A percentile compares a stretch with the other conserved stretches of the same genome.
These are phyloP conservation scores for Petrea volubilis DNA, from an alignment of 257 asterid genomes.

Conservation along the genomic window DNA sequence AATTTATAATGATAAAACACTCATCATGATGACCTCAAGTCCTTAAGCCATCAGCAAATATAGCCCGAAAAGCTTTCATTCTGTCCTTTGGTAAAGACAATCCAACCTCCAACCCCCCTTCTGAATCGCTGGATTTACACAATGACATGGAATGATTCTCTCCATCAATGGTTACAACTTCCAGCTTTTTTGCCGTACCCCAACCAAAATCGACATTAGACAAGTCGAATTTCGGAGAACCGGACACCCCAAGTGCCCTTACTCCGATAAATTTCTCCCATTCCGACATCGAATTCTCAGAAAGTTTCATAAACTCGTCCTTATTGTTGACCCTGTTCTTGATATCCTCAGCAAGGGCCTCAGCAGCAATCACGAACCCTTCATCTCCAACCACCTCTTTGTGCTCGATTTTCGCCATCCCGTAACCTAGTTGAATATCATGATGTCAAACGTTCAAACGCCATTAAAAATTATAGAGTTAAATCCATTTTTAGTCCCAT, in stretches of 20 bases:
- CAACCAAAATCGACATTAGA: constrained; percentile 38
- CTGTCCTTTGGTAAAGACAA: constrained; percentile 32
- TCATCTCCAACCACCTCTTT: constrained; percentile 27
- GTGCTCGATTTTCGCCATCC: constrained; percentile 19
- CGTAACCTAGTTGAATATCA: constrained; percentile 4
- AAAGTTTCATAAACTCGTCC: constrained; percentile 25
- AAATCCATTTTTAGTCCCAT: no score
- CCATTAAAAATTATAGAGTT: no score
- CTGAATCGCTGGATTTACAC: constrained; percentile 23
- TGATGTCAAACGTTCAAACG: not conserved
- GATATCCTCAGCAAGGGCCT: constrained; percentile 38
- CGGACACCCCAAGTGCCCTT: not conserved
- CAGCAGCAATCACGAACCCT: constrained; percentile 43
- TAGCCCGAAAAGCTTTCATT: constrained; percentile 37
- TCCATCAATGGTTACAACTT: constrained; percentile 31
- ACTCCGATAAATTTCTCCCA: not conserved
- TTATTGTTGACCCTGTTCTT: constrained; percentile 22
- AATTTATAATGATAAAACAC: no score
- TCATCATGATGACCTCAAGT: no score
- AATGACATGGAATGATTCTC: constrained; percentile 28
- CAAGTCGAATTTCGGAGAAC: constrained; percentile 44
- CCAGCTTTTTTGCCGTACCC: constrained; percentile 39
- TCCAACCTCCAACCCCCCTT: constrained; percentile 42
- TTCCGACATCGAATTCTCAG: constrained; percentile 39
- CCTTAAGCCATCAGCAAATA: constrained; percentile 21